Evolutionary conservation across 768 basidiomycete genomes (phyloP).

Genomic region (Collybia sordida): DNA sequence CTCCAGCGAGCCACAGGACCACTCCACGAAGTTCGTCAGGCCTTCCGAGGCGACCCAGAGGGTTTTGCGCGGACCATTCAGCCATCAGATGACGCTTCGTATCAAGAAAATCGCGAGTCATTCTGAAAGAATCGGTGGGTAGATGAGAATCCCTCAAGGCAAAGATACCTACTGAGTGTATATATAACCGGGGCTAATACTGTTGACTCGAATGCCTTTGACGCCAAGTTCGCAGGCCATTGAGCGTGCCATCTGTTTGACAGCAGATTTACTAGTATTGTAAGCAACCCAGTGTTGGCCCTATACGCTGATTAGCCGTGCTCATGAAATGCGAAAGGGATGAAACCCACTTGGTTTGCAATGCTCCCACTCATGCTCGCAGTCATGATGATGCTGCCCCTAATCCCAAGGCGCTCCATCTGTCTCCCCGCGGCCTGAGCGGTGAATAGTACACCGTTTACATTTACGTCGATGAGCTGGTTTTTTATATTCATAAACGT

Average conservation of each 20-base stretch:
- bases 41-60: constrained; percentile 62
- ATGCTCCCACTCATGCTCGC: constrained; percentile 64
- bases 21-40: constrained; percentile 72
- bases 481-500: neutral
- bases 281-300: constrained; percentile 71
- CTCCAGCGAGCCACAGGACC: constrained; percentile 62
- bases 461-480: constrained; percentile 62
- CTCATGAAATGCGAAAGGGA: neutral
- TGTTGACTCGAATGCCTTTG: constrained; percentile 68
- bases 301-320: constrained; percentile 24
- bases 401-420: constrained; percentile 47
- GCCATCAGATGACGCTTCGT: constrained; percentile 49
- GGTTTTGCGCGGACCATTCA: constrained; percentile 62
- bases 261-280: constrained; percentile 74
- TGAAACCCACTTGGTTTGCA: constrained; percentile 49
- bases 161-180: constrained; percentile 50
- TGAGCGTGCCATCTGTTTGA: constrained; percentile 76
- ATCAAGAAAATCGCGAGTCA: constrained; percentile 62
- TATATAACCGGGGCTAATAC: constrained; percentile 71
- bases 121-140: constrained; percentile 30
- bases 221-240: constrained; percentile 75
- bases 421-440: constrained; percentile 60
- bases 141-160: neutral
- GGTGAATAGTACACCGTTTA: constrained; percentile 56
- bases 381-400: constrained; percentile 58